Evolutionary conservation across 2,329 filamentous ascomycete genomes (phyloP).

Genomic region (Hypoxylon sp.): DNA sequence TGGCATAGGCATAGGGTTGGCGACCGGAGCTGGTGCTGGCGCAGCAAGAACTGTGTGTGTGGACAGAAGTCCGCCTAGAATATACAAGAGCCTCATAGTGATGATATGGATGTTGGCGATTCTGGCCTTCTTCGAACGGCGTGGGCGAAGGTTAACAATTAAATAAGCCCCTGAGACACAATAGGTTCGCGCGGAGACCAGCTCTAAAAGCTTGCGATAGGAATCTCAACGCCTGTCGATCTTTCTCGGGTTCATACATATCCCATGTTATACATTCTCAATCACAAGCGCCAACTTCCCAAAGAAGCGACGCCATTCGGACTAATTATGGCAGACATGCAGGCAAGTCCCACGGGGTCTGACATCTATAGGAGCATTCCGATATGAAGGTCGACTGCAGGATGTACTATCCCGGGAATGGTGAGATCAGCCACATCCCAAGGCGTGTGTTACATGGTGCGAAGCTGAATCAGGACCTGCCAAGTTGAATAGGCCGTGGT

Average conservation of each 20-base stretch:
- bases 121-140: not conserved
- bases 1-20: constrained; percentile 47
- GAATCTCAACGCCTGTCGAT: constrained; percentile 10
- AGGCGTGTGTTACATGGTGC: constrained; percentile 33
- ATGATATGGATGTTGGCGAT: not conserved
- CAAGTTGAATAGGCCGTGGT: constrained; percentile 35
- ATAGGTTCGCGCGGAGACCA: not conserved
- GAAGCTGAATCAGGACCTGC: constrained; percentile 42
- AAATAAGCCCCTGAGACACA: constrained; percentile 1
- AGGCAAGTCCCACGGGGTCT: constrained; percentile 18
- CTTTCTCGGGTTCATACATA: constrained; percentile 5
- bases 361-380: constrained; percentile 19
- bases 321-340: constrained; percentile 26
- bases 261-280: constrained; percentile 10
- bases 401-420: constrained; percentile 16
- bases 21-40: constrained; percentile 43
- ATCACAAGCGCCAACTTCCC: constrained; percentile 27
- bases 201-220: constrained; percentile 10
- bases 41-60: constrained; percentile 47
- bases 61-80: constrained; percentile 48
- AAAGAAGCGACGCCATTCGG: constrained; percentile 8
- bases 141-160: not conserved
- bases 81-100: constrained; percentile 49
- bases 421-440: constrained; percentile 15
- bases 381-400: constrained; percentile 13